Percentiles rank a stretch among this genome's conserved stretches.
These are phyloP conservation scores for Zygnema circumcarinatum DNA, from an alignment of 139 green algal genomes.

Conservation along the genomic window DNA sequence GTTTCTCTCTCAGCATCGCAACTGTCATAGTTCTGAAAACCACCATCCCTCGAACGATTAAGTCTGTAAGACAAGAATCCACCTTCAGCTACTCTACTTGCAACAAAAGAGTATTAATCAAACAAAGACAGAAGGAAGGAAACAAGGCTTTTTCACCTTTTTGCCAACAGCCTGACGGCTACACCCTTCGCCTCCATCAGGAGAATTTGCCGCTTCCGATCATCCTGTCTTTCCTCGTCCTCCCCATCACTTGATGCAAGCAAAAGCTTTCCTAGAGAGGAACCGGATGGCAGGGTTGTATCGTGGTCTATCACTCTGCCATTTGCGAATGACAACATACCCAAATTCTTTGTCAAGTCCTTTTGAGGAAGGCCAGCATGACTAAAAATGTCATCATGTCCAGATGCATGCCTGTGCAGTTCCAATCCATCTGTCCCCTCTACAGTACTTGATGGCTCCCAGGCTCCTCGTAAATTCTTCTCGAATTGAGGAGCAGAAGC, in stretches of 20 bases:
- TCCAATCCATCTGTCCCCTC: not conserved
- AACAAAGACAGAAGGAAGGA: not conserved
- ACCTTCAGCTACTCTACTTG: not conserved
- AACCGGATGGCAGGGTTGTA: not conserved
- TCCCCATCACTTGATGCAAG: not conserved
- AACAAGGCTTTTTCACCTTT: not conserved
- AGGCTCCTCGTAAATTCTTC: no score
- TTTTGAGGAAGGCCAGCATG: not conserved
- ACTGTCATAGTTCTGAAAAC: conserved; percentile 6
- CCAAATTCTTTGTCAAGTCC: not conserved
- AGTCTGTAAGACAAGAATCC: no score
- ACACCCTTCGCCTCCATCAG: not conserved
- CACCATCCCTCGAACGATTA: not conserved
- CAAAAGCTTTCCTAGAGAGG: not conserved
- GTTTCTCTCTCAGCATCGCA: not conserved
- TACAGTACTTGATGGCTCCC: no score
- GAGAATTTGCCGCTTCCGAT: not conserved
- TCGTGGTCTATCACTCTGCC: not conserved
- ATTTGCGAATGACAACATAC: not conserved
- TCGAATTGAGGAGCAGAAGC: no score
- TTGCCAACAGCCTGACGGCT: not conserved
- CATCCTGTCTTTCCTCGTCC: not conserved
- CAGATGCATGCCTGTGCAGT: not conserved
- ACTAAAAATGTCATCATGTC: no score
- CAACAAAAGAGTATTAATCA: not conserved